These are phyloP conservation scores for Phytomonas francai DNA, from an alignment of 208 protist species.

Conservation along the genomic window DNA sequence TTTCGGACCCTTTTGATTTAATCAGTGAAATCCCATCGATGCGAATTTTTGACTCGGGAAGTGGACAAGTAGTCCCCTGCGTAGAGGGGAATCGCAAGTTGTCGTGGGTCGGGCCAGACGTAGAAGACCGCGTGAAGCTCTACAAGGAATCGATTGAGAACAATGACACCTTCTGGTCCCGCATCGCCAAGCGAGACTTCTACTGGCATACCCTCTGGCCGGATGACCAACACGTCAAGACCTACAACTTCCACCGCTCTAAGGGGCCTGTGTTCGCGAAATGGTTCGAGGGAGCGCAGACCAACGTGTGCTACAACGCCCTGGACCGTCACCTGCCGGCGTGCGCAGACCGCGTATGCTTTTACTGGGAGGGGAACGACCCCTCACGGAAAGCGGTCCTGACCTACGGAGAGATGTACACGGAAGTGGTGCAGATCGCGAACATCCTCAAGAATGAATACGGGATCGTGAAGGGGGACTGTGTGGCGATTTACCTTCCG, in stretches of 20 bases:
- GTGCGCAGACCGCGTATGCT: constrained; percentile 68
- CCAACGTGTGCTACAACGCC: constrained; percentile 90
- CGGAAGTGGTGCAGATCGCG: constrained; percentile 77
- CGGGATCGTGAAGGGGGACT: constrained; percentile 89
- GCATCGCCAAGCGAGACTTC: constrained; percentile 52
- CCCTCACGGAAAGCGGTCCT: constrained; percentile 27
- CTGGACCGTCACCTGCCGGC: constrained; percentile 75
- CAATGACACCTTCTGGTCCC: constrained; percentile 57
- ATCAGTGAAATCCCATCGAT: neutral
- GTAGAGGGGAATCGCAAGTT: constrained; percentile 12
- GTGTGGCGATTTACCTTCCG: constrained; percentile 95
- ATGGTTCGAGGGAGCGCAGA: constrained; percentile 79
- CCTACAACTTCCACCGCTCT: constrained; percentile 73
- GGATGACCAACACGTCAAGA: constrained; percentile 38
- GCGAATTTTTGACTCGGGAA: neutral
- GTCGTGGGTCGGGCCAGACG: constrained; percentile 31
- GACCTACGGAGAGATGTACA: constrained; percentile 85
- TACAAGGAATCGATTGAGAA: constrained; percentile 61
- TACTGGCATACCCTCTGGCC: constrained; percentile 61
- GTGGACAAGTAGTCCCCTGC: constrained; percentile 1
- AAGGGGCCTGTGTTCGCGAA: constrained; percentile 53
- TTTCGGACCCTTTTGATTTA: neutral
- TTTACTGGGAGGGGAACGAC: constrained; percentile 87
- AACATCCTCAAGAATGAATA: constrained; percentile 83
- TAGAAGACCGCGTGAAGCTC: constrained; percentile 43